Evolutionary conservation across 345 rosid species (phyloP).

Genomic region (Trapa bicornis): DNA sequence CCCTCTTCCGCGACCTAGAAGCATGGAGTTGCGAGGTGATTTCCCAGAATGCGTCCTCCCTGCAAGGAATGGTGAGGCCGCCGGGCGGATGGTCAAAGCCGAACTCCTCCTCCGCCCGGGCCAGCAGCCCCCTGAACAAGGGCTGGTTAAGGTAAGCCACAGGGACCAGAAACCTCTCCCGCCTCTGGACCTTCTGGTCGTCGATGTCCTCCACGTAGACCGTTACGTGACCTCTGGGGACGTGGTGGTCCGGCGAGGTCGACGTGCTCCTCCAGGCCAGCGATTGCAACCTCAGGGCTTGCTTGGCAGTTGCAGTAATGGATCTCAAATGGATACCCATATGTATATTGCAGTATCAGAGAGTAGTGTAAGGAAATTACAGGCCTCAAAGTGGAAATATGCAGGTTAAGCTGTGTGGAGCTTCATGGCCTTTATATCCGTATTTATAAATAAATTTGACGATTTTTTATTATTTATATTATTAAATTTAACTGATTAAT

Average conservation of each 20-base stretch:
- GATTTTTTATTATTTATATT: too few species aligned
- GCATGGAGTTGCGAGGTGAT: slow-evolving; percentile 17
- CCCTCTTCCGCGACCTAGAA: too few species aligned
- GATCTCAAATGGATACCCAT: slow-evolving; percentile 23
- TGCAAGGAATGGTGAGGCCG: slow-evolving; percentile 39
- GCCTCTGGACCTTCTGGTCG: slow-evolving; percentile 11
- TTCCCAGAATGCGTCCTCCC: slow-evolving; percentile 25
- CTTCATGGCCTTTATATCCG: not conserved
- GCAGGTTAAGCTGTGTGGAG: not conserved
- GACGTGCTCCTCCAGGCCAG: slow-evolving; percentile 9
- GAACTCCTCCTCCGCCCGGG: slow-evolving; percentile 23
- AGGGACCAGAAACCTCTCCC: slow-evolving; percentile 24
- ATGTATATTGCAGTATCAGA: too few species aligned
- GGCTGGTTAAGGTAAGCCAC: slow-evolving; percentile 33
- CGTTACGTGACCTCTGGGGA: slow-evolving; percentile 29
- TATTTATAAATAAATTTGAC: too few species aligned
- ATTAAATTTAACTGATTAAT: too few species aligned
- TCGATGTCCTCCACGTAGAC: slow-evolving; percentile 36
- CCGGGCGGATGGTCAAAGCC: slow-evolving; percentile 38
- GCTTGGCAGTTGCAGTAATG: slow-evolving; percentile 23
- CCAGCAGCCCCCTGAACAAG: slow-evolving; percentile 28
- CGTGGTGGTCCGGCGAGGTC: slow-evolving; percentile 7
- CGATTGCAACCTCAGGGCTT: slow-evolving; percentile 23
- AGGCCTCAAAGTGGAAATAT: not conserved
- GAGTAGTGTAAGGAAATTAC: too few species aligned